Evolutionary conservation across 1,284 basidiomycete species (phyloP).

Genomic region (Thelephora terrestris): DNA sequence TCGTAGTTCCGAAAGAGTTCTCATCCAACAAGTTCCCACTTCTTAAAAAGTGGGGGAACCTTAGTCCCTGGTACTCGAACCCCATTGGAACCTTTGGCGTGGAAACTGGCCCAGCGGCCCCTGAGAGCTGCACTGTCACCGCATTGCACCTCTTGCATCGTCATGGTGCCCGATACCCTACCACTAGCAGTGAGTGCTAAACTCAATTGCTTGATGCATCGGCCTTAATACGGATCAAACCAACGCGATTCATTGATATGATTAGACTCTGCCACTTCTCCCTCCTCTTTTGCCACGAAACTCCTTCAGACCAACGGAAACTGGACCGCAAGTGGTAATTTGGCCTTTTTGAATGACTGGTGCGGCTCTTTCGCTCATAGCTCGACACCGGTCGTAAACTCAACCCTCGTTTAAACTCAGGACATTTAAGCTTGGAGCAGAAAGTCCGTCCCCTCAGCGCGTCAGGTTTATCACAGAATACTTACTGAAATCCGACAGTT

Average conservation of each 20-base stretch:
- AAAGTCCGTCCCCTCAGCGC: slow-evolving; percentile 33
- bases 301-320: slow-evolving; percentile 42
- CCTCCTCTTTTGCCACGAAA: slow-evolving; percentile 48
- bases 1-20: slow-evolving; percentile 10
- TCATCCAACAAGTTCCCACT: slow-evolving; percentile 38
- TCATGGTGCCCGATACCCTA: slow-evolving; percentile 76
- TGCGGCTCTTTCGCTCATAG: slow-evolving; percentile 18
- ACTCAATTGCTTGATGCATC: slow-evolving; percentile 28
- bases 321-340: slow-evolving; percentile 54
- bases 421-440: slow-evolving; percentile 76
- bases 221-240: slow-evolving; percentile 8
- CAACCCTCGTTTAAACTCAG: slow-evolving; percentile 24
- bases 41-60: slow-evolving; percentile 73
- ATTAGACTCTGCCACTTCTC: slow-evolving; percentile 14
- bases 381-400: not conserved
- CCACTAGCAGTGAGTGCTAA: slow-evolving; percentile 53
- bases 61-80: slow-evolving; percentile 80
- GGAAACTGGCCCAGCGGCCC: slow-evolving; percentile 58
- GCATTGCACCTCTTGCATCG: slow-evolving; percentile 72
- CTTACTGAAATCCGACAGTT: slow-evolving; percentile 21
- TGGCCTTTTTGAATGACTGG: slow-evolving; percentile 73
- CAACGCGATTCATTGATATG: too few species aligned
- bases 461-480: too few species aligned
- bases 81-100: slow-evolving; percentile 58
- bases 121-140: slow-evolving; percentile 59